Evolutionary conservation across 2,329 filamentous ascomycete species (phyloP), one percentile per base, ranked within the genome.

Genomic region (Exophiala bonariae): DNA sequence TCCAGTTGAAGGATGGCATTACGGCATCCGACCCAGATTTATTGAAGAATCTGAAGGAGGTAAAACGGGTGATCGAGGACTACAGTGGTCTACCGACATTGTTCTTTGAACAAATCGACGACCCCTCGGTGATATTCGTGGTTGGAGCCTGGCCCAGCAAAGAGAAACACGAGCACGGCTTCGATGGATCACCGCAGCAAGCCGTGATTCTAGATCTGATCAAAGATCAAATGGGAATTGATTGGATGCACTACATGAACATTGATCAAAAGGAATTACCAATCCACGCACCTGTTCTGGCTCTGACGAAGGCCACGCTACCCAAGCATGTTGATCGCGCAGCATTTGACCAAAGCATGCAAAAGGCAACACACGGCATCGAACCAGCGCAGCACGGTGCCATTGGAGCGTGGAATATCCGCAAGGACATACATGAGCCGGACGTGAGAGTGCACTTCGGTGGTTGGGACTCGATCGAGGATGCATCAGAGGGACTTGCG

Each of bases 201-300:
- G 43, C 23, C 26, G 10, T 49, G 35, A 49, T 52, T 16, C 39
- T 52, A 23, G 13, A 36, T 3, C 40, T 52, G 39, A 44, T 55
- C 45, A 47, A 55, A 23, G 45, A 49, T 30, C 52, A 55, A 17
- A 52, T 55, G 49, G 46, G 18, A 9, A 52, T 55, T 22, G 37
- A 40, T 22, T 55, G 52, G 52, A 55, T 55, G 52, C 43, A 55
- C 35, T 55, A 55, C 35, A 52, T 55, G 23, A 45, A 55, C 35
- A 36, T 52, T 10, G 52, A 52, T 7, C 52, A 47, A 14, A 16
- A 17, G 4, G 32, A 19, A 8, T 43, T 55, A 18, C 52, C 49
- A 4, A 17, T 52, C 33, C 14, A 49, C 18, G 45, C 52, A 6
- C 52, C 48, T 7, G 46, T 52, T 11, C 33, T 55, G 16, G 42